A percentile compares a stretch with the other conserved stretches of the same genome.
Evolutionary conservation across 495 filamentous ascomycete species (phyloP).

Genomic region (Penicillium salamii): DNA sequence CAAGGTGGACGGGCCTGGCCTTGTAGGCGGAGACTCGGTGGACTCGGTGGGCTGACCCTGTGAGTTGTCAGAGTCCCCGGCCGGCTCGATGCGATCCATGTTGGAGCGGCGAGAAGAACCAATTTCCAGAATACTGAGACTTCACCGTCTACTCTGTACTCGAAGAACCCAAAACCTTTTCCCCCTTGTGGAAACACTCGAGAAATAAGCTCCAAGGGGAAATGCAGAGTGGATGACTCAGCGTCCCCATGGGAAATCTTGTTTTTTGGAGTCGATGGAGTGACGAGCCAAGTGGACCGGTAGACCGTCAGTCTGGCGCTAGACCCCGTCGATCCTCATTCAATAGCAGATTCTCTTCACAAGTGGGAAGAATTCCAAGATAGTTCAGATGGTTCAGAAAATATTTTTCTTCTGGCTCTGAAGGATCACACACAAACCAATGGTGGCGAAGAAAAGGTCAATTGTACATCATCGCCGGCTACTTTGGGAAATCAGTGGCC

Average conservation of each 20-base stretch:
- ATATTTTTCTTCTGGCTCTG: too few species aligned
- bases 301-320: constrained; percentile 1
- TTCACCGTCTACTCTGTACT: background rate
- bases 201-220: background rate
- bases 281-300: constrained; percentile 5
- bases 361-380: background rate
- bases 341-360: background rate
- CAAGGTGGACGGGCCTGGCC: constrained; percentile 8
- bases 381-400: background rate
- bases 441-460: background rate
- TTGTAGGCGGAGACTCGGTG: background rate
- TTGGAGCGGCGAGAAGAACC: background rate
- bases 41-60: constrained; percentile 7
- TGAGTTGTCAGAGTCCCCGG: constrained; percentile 11
- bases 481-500: too few species aligned
- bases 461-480: background rate
- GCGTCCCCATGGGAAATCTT: constrained; percentile 2
- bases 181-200: background rate
- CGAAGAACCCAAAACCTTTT: background rate
- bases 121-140: background rate
- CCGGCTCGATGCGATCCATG: constrained; percentile 47
- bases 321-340: constrained; percentile 5
- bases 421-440: background rate
- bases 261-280: constrained; percentile 2
- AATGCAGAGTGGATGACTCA: background rate